Evolutionary conservation across 2,329 filamentous ascomycete genomes (phyloP).

Genomic region (Fusarium newnesense): DNA sequence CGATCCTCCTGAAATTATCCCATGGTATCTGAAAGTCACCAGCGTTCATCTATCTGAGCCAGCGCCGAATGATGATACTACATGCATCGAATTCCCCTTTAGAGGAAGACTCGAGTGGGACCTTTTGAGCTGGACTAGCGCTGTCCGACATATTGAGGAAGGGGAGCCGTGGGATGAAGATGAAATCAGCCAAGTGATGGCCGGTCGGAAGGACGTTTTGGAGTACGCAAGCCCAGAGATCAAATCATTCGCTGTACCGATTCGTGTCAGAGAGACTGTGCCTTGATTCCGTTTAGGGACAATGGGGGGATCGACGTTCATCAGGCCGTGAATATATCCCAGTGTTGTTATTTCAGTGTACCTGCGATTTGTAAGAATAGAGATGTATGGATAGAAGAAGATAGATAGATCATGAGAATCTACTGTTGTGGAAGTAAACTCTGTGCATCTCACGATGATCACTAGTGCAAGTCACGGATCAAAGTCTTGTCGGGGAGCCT

Average conservation of each 20-base stretch:
- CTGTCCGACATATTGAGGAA: neutral
- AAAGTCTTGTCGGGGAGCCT: no score
- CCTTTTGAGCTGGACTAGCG: neutral
- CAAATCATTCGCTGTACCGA: neutral
- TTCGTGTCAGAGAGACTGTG: neutral
- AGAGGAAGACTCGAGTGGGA: neutral
- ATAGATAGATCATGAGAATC: neutral
- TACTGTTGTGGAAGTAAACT: neutral
- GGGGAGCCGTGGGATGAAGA: neutral
- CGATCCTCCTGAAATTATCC: neutral
- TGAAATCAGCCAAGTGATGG: neutral
- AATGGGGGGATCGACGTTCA: neutral
- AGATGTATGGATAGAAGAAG: neutral
- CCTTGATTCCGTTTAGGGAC: neutral
- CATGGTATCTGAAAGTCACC: fast-evolving
- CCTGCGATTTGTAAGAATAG: no score
- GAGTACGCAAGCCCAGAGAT: neutral
- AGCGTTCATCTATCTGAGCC: neutral
- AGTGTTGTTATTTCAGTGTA: no score
- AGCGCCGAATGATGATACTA: fast-evolving
- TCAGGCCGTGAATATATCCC: neutral
- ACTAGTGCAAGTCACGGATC: no score
- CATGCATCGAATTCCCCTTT: neutral
- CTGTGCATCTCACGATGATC: neutral
- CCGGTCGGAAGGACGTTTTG: fast-evolving